Percentiles rank a stretch among this genome's conserved stretches.
Conservation (phyloP, 495 filamentous ascomycete species). For the Aspergillus ellipticus region DNA sequence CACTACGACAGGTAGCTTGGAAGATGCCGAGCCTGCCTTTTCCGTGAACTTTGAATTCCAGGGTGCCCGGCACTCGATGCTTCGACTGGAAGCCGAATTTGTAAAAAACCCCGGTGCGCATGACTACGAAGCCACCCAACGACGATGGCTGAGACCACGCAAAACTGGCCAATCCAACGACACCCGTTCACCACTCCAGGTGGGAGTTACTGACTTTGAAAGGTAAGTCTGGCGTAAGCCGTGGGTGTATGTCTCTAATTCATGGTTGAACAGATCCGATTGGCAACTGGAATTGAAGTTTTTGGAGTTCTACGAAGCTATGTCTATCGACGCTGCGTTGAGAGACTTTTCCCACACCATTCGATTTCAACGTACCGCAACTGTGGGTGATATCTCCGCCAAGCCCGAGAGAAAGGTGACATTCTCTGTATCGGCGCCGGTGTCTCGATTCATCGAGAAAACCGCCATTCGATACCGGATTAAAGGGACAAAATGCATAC, state of each 20-base stretch:
- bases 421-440: conserved; percentile 19
- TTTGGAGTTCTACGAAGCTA: conserved; percentile 26
- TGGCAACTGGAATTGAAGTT: conserved; percentile 40
- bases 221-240: conserved; percentile 18
- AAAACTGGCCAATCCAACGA: conserved; percentile 14
- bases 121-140: conserved; percentile 29
- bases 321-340: conserved; percentile 22
- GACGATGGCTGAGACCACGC: conserved; percentile 33
- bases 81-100: conserved; percentile 41
- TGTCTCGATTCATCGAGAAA: conserved; percentile 44
- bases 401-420: conserved; percentile 22
- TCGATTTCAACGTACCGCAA: conserved; percentile 14
- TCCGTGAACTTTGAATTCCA: conserved; percentile 44
- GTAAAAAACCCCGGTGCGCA: conserved; percentile 16
- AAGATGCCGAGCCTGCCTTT: conserved; percentile 26
- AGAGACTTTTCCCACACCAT: conserved; percentile 25
- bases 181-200: conserved; percentile 26
- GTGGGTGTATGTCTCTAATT: conserved; percentile 4
- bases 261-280: conserved; percentile 25
- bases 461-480: conserved; percentile 47
- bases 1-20: conserved; percentile 27
- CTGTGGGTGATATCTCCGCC: conserved; percentile 19
- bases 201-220: conserved; percentile 33
- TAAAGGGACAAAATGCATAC: conserved; percentile 44
- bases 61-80: conserved; percentile 18